A percentile compares a stretch with the other conserved stretches of the same genome.
Evolutionary conservation across 345 rosid genomes (phyloP).

Genomic region (Lagerstroemia speciosa): DNA sequence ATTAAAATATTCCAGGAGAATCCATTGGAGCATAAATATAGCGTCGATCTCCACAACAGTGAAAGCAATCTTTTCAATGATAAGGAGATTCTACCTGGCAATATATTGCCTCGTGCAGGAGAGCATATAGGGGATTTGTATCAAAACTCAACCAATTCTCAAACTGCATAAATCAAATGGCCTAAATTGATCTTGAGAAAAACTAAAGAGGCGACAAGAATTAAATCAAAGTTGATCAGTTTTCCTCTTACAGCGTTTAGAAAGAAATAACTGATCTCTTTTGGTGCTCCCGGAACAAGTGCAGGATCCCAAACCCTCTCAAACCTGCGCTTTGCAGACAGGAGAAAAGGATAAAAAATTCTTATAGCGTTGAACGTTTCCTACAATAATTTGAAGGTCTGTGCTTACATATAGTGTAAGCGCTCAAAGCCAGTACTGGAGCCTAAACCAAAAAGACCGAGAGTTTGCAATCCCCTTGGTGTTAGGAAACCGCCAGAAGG

Average conservation of each 20-base stretch:
- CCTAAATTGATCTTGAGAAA: constrained; percentile 6
- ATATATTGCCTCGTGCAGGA: constrained; percentile 76
- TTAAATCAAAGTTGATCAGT: constrained; percentile 4
- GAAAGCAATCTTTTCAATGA: not conserved
- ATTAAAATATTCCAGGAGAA: not conserved
- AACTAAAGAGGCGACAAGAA: constrained; percentile 4
- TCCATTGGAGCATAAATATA: not conserved
- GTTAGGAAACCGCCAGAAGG: constrained; percentile 88
- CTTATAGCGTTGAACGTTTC: not conserved
- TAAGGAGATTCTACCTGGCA: constrained; percentile 51
- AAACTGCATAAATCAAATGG: constrained; percentile 35
- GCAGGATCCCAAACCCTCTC: constrained; percentile 94
- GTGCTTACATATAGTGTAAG: constrained; percentile 72
- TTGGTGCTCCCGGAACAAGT: constrained; percentile 60
- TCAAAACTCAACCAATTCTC: constrained; percentile 65
- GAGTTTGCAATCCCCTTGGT: constrained; percentile 67
- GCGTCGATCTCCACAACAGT: not conserved
- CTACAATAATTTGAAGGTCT: not conserved
- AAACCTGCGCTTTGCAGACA: constrained; percentile 34
- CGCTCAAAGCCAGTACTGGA: constrained; percentile 84
- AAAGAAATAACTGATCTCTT: constrained; percentile 58
- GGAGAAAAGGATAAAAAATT: not conserved
- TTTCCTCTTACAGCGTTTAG: constrained; percentile 57
- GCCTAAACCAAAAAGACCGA: constrained; percentile 82
- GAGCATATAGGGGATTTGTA: constrained; percentile 79